These are phyloP conservation scores for Populus trichocarpa DNA, from an alignment of 441 rosid genomes.

Conservation along the genomic window DNA sequence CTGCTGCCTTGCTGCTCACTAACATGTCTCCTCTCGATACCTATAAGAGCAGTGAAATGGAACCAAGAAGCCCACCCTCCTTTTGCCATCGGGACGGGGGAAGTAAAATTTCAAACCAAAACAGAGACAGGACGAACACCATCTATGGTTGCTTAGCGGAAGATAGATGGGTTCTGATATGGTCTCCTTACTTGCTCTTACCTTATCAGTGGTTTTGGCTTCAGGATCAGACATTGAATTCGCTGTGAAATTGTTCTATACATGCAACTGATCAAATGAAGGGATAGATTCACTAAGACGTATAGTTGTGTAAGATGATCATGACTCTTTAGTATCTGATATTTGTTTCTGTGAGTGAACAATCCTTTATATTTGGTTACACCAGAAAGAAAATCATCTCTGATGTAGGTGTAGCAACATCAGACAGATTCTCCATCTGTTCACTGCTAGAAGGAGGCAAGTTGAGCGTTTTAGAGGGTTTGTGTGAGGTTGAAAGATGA, in stretches of 20 bases:
- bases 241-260: not conserved
- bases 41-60: too few relatives aligned
- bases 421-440: not conserved
- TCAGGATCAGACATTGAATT: slow-evolving; percentile 10
- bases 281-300: not conserved
- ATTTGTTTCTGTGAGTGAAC: not conserved
- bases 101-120: too few relatives aligned
- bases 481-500: not conserved
- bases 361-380: not conserved
- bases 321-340: not conserved
- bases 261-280: not conserved
- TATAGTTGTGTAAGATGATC: not conserved
- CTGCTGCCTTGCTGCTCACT: too few relatives aligned
- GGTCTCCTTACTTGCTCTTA: not conserved
- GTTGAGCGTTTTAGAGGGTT: not conserved
- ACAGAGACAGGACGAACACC: too few relatives aligned
- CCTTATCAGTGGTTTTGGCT: slow-evolving; percentile 8
- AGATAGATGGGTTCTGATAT: slow-evolving; percentile 29
- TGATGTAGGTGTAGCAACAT: not conserved
- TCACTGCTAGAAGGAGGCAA: not conserved
- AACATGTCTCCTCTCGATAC: too few relatives aligned
- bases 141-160: not conserved
- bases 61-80: too few relatives aligned
- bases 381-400: not conserved
- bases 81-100: too few relatives aligned